These are phyloP conservation scores for Viola odorata DNA, from an alignment of 345 rosid genomes.

Conservation along the genomic window DNA sequence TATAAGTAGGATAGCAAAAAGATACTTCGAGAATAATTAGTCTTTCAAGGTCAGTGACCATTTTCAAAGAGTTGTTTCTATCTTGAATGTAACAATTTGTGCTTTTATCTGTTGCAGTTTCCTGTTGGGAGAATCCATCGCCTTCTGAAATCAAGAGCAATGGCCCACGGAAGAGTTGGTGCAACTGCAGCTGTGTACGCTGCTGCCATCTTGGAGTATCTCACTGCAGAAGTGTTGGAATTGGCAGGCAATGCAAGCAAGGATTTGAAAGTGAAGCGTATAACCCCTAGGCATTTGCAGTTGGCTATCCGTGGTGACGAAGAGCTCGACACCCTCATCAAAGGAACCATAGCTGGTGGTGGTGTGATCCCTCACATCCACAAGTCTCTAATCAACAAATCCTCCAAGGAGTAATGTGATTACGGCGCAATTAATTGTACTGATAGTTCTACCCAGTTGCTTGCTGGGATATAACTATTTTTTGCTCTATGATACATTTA, in stretches of 20 bases:
- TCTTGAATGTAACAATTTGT: background rate
- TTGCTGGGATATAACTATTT: too few species aligned
- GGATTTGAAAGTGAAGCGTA: constrained; percentile 30
- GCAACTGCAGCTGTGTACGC: constrained; percentile 27
- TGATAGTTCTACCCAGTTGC: too few species aligned
- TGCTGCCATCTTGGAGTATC: constrained; percentile 22
- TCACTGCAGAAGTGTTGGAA: constrained; percentile 26
- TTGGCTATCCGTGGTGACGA: constrained; percentile 28
- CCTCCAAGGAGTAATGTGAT: constrained; percentile 13
- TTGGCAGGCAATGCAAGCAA: constrained; percentile 31
- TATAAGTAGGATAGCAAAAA: too few species aligned
- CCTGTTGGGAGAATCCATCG: constrained; percentile 24
- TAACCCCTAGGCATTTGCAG: constrained; percentile 26
- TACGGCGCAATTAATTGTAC: background rate
- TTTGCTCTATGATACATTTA: too few species aligned
- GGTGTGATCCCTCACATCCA: constrained; percentile 27
- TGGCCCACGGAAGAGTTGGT: constrained; percentile 32
- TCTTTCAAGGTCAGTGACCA: background rate
- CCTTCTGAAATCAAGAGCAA: constrained; percentile 19
- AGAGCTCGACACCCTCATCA: constrained; percentile 23
- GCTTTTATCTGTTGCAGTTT: constrained; percentile 6
- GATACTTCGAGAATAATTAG: background rate
- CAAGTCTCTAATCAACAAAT: constrained; percentile 30
- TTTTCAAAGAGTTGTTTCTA: too few species aligned
- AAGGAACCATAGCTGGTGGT: constrained; percentile 23